phyloP scores from a whole-genome alignment of 352 stramenopile genomes.

The Phytopythium vexans region DNA sequence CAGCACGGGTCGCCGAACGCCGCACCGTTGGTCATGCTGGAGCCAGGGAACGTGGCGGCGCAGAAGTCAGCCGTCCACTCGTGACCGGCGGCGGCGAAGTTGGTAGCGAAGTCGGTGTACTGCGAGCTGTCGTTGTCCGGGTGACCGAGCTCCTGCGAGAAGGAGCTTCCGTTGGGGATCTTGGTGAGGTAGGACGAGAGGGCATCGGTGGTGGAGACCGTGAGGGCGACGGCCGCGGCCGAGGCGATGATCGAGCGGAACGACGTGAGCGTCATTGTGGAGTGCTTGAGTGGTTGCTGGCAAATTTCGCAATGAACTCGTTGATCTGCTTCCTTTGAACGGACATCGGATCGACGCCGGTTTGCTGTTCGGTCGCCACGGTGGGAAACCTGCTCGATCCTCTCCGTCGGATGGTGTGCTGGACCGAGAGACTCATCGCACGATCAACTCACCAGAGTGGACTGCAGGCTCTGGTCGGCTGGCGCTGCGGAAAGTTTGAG shows the following conservation, averaged over 20 bases:
- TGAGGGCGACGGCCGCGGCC: conserved; percentile 18
- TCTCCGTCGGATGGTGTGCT: too few relatives aligned
- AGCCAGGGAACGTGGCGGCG: conserved; percentile 18
- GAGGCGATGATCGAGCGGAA: conserved; percentile 3
- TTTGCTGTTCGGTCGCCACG: too few relatives aligned
- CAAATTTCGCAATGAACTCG: too few relatives aligned
- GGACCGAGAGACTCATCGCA: too few relatives aligned
- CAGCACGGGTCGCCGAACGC: conserved; percentile 25
- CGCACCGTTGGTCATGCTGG: conserved; percentile 26
- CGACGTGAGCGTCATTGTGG: conserved; percentile 1
- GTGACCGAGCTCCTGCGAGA: conserved; percentile 39
- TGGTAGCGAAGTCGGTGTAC: conserved; percentile 34
- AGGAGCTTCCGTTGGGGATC: conserved; percentile 37
- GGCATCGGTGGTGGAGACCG: conserved; percentile 15
- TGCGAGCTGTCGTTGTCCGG: conserved; percentile 18
- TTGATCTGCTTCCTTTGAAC: too few relatives aligned
- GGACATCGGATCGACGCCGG: too few relatives aligned
- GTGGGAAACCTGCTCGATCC: too few relatives aligned
- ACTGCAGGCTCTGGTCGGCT: too few relatives aligned
- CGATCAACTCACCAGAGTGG: too few relatives aligned
- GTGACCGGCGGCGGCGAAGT: conserved; percentile 19
- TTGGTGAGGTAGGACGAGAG: conserved; percentile 24
- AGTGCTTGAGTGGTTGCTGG: too few relatives aligned
- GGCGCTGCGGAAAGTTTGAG: too few relatives aligned
- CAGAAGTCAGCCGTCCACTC: conserved; percentile 25